Evolutionary conservation across 176 grass and related monocot species (phyloP).

Genomic region (Dendrocalamus sinicus): DNA sequence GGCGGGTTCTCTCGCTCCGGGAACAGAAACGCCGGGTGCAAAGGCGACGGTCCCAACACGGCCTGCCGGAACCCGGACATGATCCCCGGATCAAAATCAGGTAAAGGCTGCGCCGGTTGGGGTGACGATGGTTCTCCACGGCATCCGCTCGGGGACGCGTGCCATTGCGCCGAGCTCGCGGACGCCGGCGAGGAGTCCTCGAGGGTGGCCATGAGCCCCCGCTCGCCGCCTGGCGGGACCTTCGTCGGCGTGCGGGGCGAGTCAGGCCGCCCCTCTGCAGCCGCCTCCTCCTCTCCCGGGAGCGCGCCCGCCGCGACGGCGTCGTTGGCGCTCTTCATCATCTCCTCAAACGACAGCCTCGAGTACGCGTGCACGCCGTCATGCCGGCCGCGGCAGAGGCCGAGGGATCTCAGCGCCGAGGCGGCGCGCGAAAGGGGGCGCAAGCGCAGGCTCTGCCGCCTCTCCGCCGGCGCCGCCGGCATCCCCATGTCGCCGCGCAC

Average conservation of each 20-base stretch:
- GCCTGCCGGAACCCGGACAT: conserved; percentile 40
- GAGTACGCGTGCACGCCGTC: conserved; percentile 25
- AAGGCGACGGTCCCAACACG: conserved; percentile 32
- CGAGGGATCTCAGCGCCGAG: conserved; percentile 54
- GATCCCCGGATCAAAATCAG: conserved; percentile 51
- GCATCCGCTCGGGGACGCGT: neutral
- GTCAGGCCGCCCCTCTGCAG: neutral
- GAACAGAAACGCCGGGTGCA: conserved; percentile 45
- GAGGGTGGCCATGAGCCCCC: conserved; percentile 48
- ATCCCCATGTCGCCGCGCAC: neutral
- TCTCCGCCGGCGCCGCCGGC: conserved; percentile 3
- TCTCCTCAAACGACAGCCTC: conserved; percentile 7
- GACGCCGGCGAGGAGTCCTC: conserved; percentile 35
- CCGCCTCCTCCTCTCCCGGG: neutral
- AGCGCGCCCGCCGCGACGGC: neutral
- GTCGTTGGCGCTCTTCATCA: conserved; percentile 26
- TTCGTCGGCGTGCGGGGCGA: conserved; percentile 31
- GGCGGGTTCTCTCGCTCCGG: conserved; percentile 18
- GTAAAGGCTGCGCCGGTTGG: neutral
- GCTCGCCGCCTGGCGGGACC: conserved; percentile 18
- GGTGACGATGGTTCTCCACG: conserved; percentile 7
- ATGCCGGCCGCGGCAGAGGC: conserved; percentile 39
- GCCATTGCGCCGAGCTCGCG: neutral
- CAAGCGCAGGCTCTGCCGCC: conserved; percentile 8
- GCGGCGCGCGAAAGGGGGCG: conserved; percentile 37